Percentiles rank a stretch among this genome's conserved stretches.
Conservation (phyloP, 108 stramenopile genomes). For the Asterionellopsis glacialis region DNA sequence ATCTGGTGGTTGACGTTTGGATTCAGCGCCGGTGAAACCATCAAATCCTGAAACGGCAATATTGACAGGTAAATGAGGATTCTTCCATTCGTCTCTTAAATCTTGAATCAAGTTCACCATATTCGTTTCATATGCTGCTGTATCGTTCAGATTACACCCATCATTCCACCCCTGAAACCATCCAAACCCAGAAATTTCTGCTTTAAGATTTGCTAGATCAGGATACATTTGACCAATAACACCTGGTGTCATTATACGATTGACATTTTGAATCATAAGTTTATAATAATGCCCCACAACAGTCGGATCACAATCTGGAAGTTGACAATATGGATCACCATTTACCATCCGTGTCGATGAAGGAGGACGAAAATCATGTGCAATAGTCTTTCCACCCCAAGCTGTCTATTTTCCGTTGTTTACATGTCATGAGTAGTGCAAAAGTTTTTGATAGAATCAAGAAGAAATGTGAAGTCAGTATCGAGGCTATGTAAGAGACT, state of each 20-base stretch:
- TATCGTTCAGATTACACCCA: constrained; percentile 12
- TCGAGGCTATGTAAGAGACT: too few species aligned
- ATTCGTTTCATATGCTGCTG: constrained; percentile 26
- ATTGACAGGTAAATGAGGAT: constrained; percentile 16
- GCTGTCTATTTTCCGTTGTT: constrained; percentile 8
- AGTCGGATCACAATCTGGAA: background rate
- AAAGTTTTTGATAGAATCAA: too few species aligned
- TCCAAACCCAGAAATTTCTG: constrained; percentile 27
- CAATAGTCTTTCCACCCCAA: constrained; percentile 34
- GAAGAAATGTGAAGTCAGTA: too few species aligned
- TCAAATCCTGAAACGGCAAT: constrained; percentile 35
- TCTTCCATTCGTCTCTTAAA: constrained; percentile 23
- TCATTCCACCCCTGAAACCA: constrained; percentile 59
- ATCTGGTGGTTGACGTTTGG: background rate
- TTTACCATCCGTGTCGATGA: constrained; percentile 9
- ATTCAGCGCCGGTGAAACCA: constrained; percentile 7
- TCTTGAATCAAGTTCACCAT: constrained; percentile 38
- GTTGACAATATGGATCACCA: background rate
- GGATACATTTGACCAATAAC: constrained; percentile 12
- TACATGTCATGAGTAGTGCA: too few species aligned
- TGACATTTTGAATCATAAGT: constrained; percentile 2
- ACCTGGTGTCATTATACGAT: constrained; percentile 17
- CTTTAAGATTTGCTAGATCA: constrained; percentile 8
- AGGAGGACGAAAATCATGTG: constrained; percentile 38
- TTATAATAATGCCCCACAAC: constrained; percentile 10